Evolutionary conservation across 805 yeast genomes (phyloP).

Genomic region (Starmerella bacillaris): DNA sequence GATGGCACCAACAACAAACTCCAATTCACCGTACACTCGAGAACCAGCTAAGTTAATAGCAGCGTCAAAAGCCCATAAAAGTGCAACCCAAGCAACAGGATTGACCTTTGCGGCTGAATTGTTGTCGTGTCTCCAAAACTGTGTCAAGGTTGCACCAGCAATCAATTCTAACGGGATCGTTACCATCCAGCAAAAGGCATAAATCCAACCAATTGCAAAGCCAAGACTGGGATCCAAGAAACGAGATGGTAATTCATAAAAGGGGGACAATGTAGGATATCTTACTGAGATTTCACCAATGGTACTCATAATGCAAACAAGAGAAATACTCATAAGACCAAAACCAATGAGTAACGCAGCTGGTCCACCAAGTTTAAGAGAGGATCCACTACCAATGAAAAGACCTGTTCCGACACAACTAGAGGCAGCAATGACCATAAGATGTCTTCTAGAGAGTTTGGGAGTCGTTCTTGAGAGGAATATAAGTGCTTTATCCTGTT

Average conservation of each 20-base stretch:
- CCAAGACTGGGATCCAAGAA: slow-evolving; percentile 46
- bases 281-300: slow-evolving; percentile 52
- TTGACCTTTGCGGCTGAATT: slow-evolving; percentile 26
- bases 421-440: slow-evolving; percentile 62
- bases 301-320: slow-evolving; percentile 41
- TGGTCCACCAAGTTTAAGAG: slow-evolving; percentile 44
- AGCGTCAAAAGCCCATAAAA: slow-evolving; percentile 36
- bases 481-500: slow-evolving; percentile 16
- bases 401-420: slow-evolving; percentile 68
- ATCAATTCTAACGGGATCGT: slow-evolving; percentile 41
- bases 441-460: slow-evolving; percentile 28
- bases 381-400: slow-evolving; percentile 46
- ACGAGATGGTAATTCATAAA: slow-evolving; percentile 37
- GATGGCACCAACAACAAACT: slow-evolving; percentile 39
- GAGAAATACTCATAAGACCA: slow-evolving; percentile 40
- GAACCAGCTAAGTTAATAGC: slow-evolving; percentile 38
- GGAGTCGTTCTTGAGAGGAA: slow-evolving; percentile 28
- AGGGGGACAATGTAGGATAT: slow-evolving; percentile 38
- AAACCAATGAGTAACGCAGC: slow-evolving; percentile 43
- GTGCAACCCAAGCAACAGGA: slow-evolving; percentile 40
- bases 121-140: slow-evolving; percentile 31
- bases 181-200: slow-evolving; percentile 41
- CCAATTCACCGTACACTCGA: slow-evolving; percentile 49
- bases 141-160: slow-evolving; percentile 38
- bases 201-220: slow-evolving; percentile 53